These are phyloP conservation scores for Chenopodium quinoa DNA, from an alignment of 148 eudicot genomes.

Conservation along the genomic window DNA sequence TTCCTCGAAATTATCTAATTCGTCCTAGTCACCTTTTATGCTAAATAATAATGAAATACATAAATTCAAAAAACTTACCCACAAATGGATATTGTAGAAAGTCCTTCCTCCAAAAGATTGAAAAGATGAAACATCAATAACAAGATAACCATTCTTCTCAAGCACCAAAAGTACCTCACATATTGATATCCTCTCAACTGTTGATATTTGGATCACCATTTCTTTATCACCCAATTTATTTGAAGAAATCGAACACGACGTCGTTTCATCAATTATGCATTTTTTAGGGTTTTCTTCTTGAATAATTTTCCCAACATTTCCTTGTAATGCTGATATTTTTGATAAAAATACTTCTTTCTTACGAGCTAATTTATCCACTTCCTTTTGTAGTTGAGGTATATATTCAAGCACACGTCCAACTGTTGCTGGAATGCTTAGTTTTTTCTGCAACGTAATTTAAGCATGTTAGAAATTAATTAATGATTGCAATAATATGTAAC, in stretches of 20 bases:
- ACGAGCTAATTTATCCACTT: conserved; percentile 44
- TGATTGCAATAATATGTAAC: neutral
- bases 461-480: neutral
- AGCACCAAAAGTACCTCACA: conserved; percentile 39
- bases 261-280: neutral
- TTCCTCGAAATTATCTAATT: too few relatives aligned
- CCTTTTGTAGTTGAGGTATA: conserved; percentile 75
- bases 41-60: neutral
- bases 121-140: conserved; percentile 46
- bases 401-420: conserved; percentile 61
- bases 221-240: conserved; percentile 39
- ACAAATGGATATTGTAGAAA: conserved; percentile 62
- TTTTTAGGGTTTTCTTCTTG: conserved; percentile 10
- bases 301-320: neutral
- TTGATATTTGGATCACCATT: conserved; percentile 47
- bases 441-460: conserved; percentile 47
- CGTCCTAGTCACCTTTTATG: neutral
- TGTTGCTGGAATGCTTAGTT: conserved; percentile 70
- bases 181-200: conserved; percentile 29
- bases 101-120: conserved; percentile 45
- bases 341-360: conserved; percentile 44
- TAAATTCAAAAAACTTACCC: conserved; percentile 37
- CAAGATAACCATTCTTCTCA: conserved; percentile 46
- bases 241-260: conserved; percentile 24
- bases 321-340: conserved; percentile 14